Conservation (phyloP, 2,329 filamentous ascomycete genomes). For the Cytospora chrysosperma region DNA sequence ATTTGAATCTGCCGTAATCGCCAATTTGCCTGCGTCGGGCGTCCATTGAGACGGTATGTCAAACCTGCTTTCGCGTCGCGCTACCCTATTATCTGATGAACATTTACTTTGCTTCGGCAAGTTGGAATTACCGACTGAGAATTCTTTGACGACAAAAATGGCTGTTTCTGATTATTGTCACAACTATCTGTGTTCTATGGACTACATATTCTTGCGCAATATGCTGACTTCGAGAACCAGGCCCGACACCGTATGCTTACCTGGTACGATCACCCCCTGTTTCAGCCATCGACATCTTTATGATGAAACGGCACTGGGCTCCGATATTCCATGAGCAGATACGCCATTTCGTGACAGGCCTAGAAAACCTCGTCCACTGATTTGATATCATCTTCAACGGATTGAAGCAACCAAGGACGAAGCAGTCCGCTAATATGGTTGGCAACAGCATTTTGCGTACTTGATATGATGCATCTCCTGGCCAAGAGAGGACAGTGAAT, state of each 20-base stretch:
- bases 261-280: constrained; percentile 15
- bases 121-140: constrained; percentile 98
- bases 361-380: constrained; percentile 99
- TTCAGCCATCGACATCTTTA: constrained; percentile 36
- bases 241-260: constrained; percentile 22
- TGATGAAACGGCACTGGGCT: constrained; percentile 99
- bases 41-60: constrained; percentile 28
- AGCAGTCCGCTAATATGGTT: constrained; percentile 10
- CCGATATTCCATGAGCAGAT: constrained; percentile 80
- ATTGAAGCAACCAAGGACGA: background rate
- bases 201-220: constrained; percentile 24
- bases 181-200: constrained; percentile 21
- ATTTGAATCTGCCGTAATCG: background rate
- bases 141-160: constrained; percentile 78
- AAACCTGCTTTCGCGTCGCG: background rate
- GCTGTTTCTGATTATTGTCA: constrained; percentile 71
- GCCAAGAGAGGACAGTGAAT: background rate
- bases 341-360: constrained; percentile 94
- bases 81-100: constrained; percentile 56
- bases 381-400: constrained; percentile 29
- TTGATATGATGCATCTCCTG: background rate
- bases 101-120: constrained; percentile 65
- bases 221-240: constrained; percentile 26
- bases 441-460: background rate
- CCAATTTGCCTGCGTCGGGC: constrained; percentile 3